A percentile compares a stretch with the other conserved stretches of the same genome.
Evolutionary conservation across 495 filamentous ascomycete species (phyloP).

Genomic region (Mycothermus thermophilus): DNA sequence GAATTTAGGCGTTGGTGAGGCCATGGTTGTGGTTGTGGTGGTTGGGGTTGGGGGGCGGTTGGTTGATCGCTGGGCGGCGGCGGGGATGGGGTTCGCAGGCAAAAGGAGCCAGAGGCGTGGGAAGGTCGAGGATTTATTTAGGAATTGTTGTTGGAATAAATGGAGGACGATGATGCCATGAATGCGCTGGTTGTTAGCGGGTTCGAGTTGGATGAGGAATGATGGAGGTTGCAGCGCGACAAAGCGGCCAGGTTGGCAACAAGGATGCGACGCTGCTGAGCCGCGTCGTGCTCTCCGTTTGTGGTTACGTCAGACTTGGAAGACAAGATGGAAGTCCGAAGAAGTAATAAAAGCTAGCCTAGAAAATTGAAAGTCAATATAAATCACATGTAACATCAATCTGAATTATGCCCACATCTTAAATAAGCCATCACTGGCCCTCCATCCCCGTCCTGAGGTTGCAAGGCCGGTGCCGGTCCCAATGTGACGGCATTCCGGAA

Average conservation of each 20-base stretch:
- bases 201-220: not conserved
- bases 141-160: not conserved
- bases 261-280: not conserved
- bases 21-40: conserved; percentile 3
- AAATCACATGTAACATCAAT: too few species aligned
- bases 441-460: too few species aligned
- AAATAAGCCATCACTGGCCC: too few species aligned
- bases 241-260: conserved; percentile 7
- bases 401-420: too few species aligned
- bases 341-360: too few species aligned
- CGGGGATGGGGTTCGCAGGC: not conserved
- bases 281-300: not conserved
- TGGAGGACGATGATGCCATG: not conserved
- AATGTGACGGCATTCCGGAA: too few species aligned
- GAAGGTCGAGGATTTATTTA: not conserved
- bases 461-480: too few species aligned
- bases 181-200: not conserved
- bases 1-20: conserved; percentile 33
- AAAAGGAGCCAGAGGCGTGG: too few species aligned
- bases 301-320: too few species aligned
- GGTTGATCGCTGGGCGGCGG: not conserved
- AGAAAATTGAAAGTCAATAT: too few species aligned
- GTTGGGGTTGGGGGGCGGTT: not conserved
- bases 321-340: too few species aligned
- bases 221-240: not conserved